Base-by-base conservation (phyloP, 441 rosid genomes). In the Gossypium schwendimanii region DNA sequence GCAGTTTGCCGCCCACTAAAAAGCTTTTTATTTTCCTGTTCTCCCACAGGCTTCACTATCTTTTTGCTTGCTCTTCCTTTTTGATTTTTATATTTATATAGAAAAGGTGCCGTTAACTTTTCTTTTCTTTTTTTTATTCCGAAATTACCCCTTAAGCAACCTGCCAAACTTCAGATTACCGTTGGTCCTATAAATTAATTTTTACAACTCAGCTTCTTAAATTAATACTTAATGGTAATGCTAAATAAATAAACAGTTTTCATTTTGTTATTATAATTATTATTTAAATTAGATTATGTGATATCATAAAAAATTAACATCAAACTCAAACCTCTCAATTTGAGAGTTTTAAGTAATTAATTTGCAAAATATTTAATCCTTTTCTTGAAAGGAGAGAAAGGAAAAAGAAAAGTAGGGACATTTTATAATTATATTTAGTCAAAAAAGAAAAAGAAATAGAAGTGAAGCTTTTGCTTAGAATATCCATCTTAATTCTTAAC, bases 81-180 rank as follows among this genome's bases (percentile, higher is more conserved):
- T 41, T 15, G 0, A 45, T 57, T 64, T 52, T 61, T 59, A 67
- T 28, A n/a, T 4, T 65, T 72, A 59, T 61, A 20, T 26, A 59
- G 15, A 15, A 69, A 82, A 83, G 80, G 77, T 83, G 55, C 87
- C 91, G 93, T 90, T 90, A 81, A 76, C 79, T 65, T 80, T 74
- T 70, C 39, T 0, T 0, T 24, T 24, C 31, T 26, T 26, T 26
- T 26, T 2, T 26, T 39, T 50, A 39, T 86, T 70, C 93, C 97
- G 45, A 75, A 76, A 86, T 17, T 90, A 77, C 94, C 98, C 97
- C 82, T 81, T 28, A 76, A 81, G 85, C 84, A 87, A 80, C 87
- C 89, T 63, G 85, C 89, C 91, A 82, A 89, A 80, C 84, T 45
- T 69, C 71, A 92, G 85, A 80, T 90, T 85, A 94, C 97, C 98